These are phyloP conservation scores for Penicillium palitans DNA, from an alignment of 2,329 filamentous ascomycete genomes.

Conservation along the genomic window DNA sequence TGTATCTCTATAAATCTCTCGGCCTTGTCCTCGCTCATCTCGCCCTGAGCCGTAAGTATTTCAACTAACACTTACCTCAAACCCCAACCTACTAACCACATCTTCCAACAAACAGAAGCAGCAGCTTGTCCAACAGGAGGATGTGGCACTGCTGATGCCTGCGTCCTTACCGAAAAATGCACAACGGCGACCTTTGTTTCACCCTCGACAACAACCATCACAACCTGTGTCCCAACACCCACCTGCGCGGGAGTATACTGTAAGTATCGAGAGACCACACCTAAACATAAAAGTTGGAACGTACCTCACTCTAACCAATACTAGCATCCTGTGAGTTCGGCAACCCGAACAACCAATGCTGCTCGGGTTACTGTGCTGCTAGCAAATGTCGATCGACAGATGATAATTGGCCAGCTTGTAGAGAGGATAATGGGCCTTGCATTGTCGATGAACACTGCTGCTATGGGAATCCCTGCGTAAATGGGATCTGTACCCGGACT, in stretches of 20 bases:
- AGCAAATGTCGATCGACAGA: constrained; percentile 32
- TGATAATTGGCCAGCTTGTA: constrained; percentile 29
- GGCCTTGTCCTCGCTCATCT: constrained; percentile 1
- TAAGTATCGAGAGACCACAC: constrained; percentile 10
- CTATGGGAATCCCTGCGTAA: constrained; percentile 30
- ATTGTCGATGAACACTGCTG: constrained; percentile 31
- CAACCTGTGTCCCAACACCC: constrained; percentile 26
- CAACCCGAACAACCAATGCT: constrained; percentile 22
- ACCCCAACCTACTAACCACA: neutral
- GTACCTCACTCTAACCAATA: neutral
- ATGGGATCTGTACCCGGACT: constrained; percentile 23
- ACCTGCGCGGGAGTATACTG: constrained; percentile 30
- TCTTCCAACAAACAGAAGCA: neutral
- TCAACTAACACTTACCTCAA: neutral
- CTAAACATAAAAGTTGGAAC: neutral
- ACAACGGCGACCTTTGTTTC: constrained; percentile 24
- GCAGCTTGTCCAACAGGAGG: constrained; percentile 2
- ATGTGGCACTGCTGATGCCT: constrained; percentile 22
- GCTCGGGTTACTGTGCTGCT: constrained; percentile 34
- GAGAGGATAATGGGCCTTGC: constrained; percentile 30
- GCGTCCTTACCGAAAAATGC: constrained; percentile 25
- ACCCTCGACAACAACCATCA: constrained; percentile 23
- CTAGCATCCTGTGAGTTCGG: constrained; percentile 23
- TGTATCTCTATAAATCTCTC: constrained; percentile 1
- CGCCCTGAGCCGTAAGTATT: constrained; percentile 11